Percentiles rank a stretch among this genome's conserved stretches.
These are phyloP conservation scores for Ballota nigra DNA, from an alignment of 257 asterid species.

Conservation along the genomic window DNA sequence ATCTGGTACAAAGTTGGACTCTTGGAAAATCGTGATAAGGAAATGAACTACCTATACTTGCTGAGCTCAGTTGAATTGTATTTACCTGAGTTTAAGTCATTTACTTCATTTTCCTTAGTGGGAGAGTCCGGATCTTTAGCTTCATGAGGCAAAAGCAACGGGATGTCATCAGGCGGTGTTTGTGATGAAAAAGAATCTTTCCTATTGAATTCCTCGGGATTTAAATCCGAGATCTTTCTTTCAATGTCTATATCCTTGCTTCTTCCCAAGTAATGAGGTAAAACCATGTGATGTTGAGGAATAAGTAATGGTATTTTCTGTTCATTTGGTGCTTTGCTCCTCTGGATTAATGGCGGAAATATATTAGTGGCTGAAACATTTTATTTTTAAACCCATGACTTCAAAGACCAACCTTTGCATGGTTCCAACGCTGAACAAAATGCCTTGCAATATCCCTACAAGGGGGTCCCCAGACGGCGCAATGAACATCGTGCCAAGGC, in stretches of 20 bases:
- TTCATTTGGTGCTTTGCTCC: slow-evolving; percentile 86
- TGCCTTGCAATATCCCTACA: slow-evolving; percentile 96
- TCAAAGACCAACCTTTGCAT: slow-evolving; percentile 70
- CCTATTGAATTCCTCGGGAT: slow-evolving; percentile 35
- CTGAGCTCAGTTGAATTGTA: slow-evolving; percentile 21
- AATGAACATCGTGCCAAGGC: slow-evolving; percentile 99
- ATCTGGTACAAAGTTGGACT: slow-evolving; percentile 8
- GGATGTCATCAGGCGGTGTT: slow-evolving; percentile 76
- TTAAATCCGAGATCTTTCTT: slow-evolving; percentile 33
- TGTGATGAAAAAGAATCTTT: slow-evolving; percentile 53
- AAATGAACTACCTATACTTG: slow-evolving; percentile 27
- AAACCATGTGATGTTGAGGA: slow-evolving; percentile 98
- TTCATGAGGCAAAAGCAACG: slow-evolving; percentile 88
- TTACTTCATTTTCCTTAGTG: slow-evolving; percentile 28
- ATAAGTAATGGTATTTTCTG: slow-evolving; percentile 84
- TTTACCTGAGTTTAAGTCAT: slow-evolving; percentile 31
- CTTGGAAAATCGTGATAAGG: slow-evolving; percentile 15
- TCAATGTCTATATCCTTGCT: slow-evolving; percentile 48
- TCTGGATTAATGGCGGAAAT: slow-evolving; percentile 44
- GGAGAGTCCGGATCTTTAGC: slow-evolving; percentile 46
- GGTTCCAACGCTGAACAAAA: slow-evolving; percentile 98
- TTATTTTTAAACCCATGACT: not conserved
- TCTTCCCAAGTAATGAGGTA: slow-evolving; percentile 95
- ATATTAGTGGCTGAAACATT: slow-evolving; percentile 30
- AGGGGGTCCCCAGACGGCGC: slow-evolving; percentile 97